Evolutionary conservation across 2,329 filamentous ascomycete species (phyloP).

Genomic region (Metarhizium album): DNA sequence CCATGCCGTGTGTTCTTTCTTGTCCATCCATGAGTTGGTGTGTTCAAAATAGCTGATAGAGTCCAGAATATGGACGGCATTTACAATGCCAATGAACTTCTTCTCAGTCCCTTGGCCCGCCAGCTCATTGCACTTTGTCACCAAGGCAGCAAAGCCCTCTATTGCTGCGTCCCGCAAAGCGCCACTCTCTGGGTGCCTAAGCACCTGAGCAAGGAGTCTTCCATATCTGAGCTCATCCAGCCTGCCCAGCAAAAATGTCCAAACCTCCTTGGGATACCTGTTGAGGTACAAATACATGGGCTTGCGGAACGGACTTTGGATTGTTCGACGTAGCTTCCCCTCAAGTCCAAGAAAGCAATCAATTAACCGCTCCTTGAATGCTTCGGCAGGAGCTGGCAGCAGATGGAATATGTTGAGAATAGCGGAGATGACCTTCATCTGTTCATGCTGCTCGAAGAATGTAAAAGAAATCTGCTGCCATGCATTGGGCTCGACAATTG

Average conservation of each 20-base stretch:
- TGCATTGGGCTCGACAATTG: conserved; percentile 68
- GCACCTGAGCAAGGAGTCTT: conserved; percentile 79
- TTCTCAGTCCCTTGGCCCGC: conserved; percentile 59
- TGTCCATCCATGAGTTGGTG: conserved; percentile 61
- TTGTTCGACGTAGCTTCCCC: conserved; percentile 71
- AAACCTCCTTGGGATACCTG: conserved; percentile 81
- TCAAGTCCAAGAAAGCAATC: conserved; percentile 87
- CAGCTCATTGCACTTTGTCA: conserved; percentile 54
- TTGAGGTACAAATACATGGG: conserved; percentile 91
- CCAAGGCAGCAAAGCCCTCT: conserved; percentile 61
- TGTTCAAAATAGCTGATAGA: conserved; percentile 60
- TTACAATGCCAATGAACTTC: conserved; percentile 60
- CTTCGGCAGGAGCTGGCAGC: conserved; percentile 79
- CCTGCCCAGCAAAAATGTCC: conserved; percentile 66
- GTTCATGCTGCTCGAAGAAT: conserved; percentile 81
- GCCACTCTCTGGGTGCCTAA: conserved; percentile 64
- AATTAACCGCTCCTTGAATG: conserved; percentile 83
- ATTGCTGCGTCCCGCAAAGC: conserved; percentile 65
- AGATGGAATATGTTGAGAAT: conserved; percentile 97
- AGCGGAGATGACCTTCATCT: conserved; percentile 90
- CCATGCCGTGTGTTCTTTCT: conserved; percentile 49
- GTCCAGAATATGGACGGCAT: conserved; percentile 76
- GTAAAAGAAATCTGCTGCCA: conserved; percentile 90
- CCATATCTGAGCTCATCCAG: conserved; percentile 81
- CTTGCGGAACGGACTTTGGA: conserved; percentile 81